Base-by-base conservation (phyloP, 495 filamentous ascomycete genomes). In the Saxophila tyrrhenica region DNA sequence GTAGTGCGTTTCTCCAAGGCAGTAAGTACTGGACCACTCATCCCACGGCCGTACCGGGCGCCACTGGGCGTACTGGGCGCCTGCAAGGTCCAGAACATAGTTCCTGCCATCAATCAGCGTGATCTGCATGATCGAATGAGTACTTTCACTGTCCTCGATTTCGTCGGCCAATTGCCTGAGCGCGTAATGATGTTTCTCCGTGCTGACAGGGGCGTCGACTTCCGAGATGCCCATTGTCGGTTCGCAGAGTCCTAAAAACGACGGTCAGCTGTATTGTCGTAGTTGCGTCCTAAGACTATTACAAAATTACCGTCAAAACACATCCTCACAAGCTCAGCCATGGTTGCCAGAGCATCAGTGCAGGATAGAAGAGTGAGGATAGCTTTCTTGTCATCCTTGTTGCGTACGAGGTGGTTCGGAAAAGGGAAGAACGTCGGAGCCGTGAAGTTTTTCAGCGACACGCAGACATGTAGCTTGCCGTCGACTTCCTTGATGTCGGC, bases 11-110 rank as follows among this genome's bases (percentile, higher is more conserved):
- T 13, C 29, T 7, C 29, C 29, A 5, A 7, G 7, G 13, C 29
- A 35, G 29, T 35, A 35, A 5, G 29, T 35, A 13, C 13, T 35
- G 29, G 13, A 7, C 7, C 13, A 35, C 5, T 35, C 13, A 13
- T 35, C 29, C 29, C 29, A 35, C 29, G 29, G 29, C 13, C 7
- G 7, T 5, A 48, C 44, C 2, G 43, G 13, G 3, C 42, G 16
- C 23, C 32, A 46, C 20, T 55, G 55, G n/a, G 58, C 61, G 25
- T 59, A 62, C 24, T 65, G 63, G 1, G 54, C 54, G 7, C 63
- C 61, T 0, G 55, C 48, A n/a, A 60, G 32, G 25, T 63, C 58
- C 0, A 61, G 13, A 9, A 54, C 61, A 39, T 53, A 63, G 2
- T 10, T 15, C 22, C 51, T 51, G 3, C 43, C 42, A 41, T 60